These are phyloP conservation scores for Hygrocybe coccinea DNA, from an alignment of 768 basidiomycete genomes.

Conservation along the genomic window DNA sequence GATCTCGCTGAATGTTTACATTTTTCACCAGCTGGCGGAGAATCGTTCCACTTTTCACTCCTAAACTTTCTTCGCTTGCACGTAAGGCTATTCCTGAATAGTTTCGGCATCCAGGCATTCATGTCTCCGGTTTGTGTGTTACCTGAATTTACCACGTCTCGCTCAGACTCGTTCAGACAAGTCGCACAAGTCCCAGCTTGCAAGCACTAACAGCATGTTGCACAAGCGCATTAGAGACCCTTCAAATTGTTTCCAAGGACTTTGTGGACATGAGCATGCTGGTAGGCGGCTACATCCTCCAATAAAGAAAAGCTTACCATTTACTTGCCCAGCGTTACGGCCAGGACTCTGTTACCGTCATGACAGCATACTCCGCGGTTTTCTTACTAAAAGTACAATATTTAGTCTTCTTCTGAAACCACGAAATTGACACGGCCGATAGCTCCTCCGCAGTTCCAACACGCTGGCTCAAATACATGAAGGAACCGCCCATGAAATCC, in stretches of 20 bases:
- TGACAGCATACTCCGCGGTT: slow-evolving; percentile 83
- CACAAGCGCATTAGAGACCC: slow-evolving; percentile 64
- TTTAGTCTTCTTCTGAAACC: not conserved
- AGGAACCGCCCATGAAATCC: slow-evolving; percentile 59
- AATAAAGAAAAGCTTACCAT: slow-evolving; percentile 1
- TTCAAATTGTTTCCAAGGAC: slow-evolving; percentile 68
- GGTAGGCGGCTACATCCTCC: slow-evolving; percentile 36
- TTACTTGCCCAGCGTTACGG: slow-evolving; percentile 59
- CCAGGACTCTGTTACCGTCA: slow-evolving; percentile 78
- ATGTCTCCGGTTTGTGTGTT: slow-evolving; percentile 47
- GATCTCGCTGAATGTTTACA: slow-evolving; percentile 9
- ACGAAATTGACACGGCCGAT: slow-evolving; percentile 9
- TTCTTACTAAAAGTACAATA: slow-evolving; percentile 66
- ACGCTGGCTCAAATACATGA: slow-evolving; percentile 55
- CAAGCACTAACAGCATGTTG: slow-evolving; percentile 70
- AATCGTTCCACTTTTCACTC: slow-evolving; percentile 71
- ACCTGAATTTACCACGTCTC: slow-evolving; percentile 2
- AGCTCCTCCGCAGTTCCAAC: slow-evolving; percentile 64
- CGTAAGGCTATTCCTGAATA: slow-evolving; percentile 78
- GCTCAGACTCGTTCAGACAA: slow-evolving; percentile 37
- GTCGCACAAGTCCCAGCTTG: slow-evolving; percentile 54
- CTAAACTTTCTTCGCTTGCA: slow-evolving; percentile 72
- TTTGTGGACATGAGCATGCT: slow-evolving; percentile 71
- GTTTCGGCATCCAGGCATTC: slow-evolving; percentile 69
- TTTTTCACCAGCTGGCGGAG: slow-evolving; percentile 52